phyloP scores from a whole-genome alignment of 179 eudicot genomes.

The Amaranthus tricolor region DNA sequence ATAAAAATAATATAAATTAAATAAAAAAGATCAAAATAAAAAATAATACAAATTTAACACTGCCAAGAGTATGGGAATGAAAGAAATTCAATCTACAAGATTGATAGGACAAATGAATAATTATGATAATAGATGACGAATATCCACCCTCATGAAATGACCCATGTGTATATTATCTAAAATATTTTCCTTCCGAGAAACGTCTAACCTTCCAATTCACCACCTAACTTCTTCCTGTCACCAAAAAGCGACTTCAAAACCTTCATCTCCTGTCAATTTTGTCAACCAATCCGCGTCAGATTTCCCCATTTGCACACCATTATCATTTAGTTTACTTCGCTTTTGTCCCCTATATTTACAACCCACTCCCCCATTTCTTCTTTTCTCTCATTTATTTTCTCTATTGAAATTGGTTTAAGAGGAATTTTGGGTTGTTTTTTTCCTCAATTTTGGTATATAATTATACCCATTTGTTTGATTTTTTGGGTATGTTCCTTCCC shows the following conservation, averaged over 20 bases:
- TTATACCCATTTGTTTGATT: slow-evolving; percentile 1
- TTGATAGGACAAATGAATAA: no score
- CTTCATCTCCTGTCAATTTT: slow-evolving; percentile 22
- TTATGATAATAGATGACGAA: no score
- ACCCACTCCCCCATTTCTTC: slow-evolving; percentile 9
- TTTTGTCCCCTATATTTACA: slow-evolving; percentile 2
- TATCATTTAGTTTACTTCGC: not conserved
- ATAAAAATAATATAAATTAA: no score
- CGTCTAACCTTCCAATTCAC: not conserved
- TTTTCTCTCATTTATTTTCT: slow-evolving; percentile 10
- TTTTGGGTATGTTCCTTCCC: slow-evolving; percentile 13
- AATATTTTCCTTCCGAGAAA: no score
- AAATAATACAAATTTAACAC: no score
- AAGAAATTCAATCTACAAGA: no score
- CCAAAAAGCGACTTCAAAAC: slow-evolving; percentile 11
- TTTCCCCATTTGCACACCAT: slow-evolving; percentile 22
- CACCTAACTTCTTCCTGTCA: slow-evolving; percentile 20
- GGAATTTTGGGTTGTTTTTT: slow-evolving; percentile 13
- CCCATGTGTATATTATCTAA: no score
- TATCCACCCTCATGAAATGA: no score
- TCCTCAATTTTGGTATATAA: not conserved
- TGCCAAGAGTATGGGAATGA: no score
- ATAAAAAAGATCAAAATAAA: no score
- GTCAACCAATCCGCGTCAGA: slow-evolving; percentile 29
- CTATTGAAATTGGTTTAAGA: not conserved